A percentile compares a stretch with the other conserved stretches of the same genome.
phyloP scores from a whole-genome alignment of 208 protist species.

The Phytomonas francai region DNA sequence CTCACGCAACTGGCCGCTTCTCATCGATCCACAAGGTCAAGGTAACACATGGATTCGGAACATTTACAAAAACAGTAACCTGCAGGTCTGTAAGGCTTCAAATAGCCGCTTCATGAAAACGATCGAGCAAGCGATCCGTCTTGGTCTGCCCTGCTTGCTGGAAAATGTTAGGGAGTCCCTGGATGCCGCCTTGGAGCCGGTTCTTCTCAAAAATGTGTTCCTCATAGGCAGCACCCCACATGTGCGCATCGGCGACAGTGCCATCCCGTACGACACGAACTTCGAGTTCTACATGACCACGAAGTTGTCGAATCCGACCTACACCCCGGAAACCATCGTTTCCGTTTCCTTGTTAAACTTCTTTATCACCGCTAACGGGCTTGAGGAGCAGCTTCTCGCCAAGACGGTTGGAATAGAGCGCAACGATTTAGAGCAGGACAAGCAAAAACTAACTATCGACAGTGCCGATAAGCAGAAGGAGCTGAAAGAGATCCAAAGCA shows the following conservation, averaged over 20 bases:
- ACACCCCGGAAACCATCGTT: slow-evolving; percentile 94
- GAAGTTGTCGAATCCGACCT: slow-evolving; percentile 95
- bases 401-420: slow-evolving; percentile 96
- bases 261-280: slow-evolving; percentile 93
- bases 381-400: slow-evolving; percentile 96
- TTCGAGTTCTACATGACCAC: slow-evolving; percentile 98
- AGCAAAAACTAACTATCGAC: slow-evolving; percentile 91
- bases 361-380: slow-evolving; percentile 94
- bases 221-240: slow-evolving; percentile 89
- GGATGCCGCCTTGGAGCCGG: slow-evolving; percentile 94
- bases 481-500: slow-evolving; percentile 93
- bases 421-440: slow-evolving; percentile 95
- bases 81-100: slow-evolving; percentile 95
- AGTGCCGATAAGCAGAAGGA: slow-evolving; percentile 94
- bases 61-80: slow-evolving; percentile 88
- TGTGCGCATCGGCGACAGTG: slow-evolving; percentile 96
- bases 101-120: slow-evolving; percentile 92
- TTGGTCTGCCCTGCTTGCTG: slow-evolving; percentile 95
- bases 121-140: slow-evolving; percentile 94
- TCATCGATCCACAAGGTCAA: slow-evolving; percentile 98
- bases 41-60: slow-evolving; percentile 97
- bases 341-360: slow-evolving; percentile 98
- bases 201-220: slow-evolving; percentile 94
- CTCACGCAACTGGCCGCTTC: slow-evolving; percentile 93
- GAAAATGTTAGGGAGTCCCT: slow-evolving; percentile 95